Evolutionary conservation across 352 stramenopile species (phyloP).

Genomic region (Pythium dissotocum): DNA sequence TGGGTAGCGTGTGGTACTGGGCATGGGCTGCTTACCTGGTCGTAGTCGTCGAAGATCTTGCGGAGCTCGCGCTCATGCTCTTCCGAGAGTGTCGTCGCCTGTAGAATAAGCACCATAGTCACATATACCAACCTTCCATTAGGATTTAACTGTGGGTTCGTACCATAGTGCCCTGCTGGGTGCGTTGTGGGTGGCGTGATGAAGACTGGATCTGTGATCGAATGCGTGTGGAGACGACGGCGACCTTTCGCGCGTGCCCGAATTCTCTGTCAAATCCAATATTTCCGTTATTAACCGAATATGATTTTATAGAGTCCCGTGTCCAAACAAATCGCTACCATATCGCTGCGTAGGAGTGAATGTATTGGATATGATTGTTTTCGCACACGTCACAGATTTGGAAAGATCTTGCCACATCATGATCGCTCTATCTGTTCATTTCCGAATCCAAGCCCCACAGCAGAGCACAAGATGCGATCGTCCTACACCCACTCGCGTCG

Average conservation of each 20-base stretch:
- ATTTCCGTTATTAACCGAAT: no score
- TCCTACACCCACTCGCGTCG: not conserved
- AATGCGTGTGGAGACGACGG: no score
- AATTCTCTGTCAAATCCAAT: no score
- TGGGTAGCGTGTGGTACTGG: not conserved
- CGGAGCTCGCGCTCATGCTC: constrained; percentile 68
- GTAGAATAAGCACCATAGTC: not conserved
- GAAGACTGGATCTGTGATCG: no score
- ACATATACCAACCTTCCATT: not conserved
- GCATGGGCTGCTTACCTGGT: constrained; percentile 36
- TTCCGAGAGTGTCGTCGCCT: constrained; percentile 57
- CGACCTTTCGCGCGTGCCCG: no score
- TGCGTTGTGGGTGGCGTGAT: no score
- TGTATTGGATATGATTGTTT: constrained; percentile 7
- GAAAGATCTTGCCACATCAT: constrained; percentile 20
- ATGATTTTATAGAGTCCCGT: no score
- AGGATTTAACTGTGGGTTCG: not conserved
- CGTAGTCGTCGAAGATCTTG: constrained; percentile 81
- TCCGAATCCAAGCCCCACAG: constrained; percentile 7
- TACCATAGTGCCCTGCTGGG: no score
- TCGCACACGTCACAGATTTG: constrained; percentile 24
- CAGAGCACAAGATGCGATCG: not conserved
- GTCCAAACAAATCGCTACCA: no score
- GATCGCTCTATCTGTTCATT: constrained; percentile 4
- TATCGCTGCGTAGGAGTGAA: not conserved